Base-by-base conservation (phyloP, 805 yeast species). In the Candida ovalis region DNA sequence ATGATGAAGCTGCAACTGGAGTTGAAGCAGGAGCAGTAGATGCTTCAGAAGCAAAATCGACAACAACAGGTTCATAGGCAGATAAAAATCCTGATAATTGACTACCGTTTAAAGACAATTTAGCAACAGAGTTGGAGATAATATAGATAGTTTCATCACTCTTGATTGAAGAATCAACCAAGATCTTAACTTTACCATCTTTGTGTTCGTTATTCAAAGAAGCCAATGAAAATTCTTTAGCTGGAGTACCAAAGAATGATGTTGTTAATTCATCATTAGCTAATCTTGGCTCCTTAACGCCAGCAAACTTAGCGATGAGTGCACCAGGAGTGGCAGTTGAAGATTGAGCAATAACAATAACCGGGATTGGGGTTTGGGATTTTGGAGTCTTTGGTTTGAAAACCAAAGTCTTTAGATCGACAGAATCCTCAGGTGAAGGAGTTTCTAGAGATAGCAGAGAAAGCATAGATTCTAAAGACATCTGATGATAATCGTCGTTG, bases 381-480 rank as follows among this genome's bases (percentile, higher is more conserved):
- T 89, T 89, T 33, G 96, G 84, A 42, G 96, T 88, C 71, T 89
- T 89, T 59, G 96, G 96, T 71, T 89, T 89, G 79, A 89, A 89
- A 24, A 89, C 90, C 52, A 89, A 73, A 4, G 91, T 78, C 68
- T 89, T 89, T 52, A 88, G 77, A 25, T 82, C 72, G 24, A 72
- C 52, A 2, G 85, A 75, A 35, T 74, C 71, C 41, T 74, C 83
- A 42, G 77, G 66, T 17, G 75, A 59, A 40, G 77, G 83, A 38
- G 78, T 74, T 35, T 79, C 75, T 56, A 85, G 68, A 38, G 90
- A 83, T 52, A 86, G 72, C 42, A 82, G 76, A 40, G 88, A 81
- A 56, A 86, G 77, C 21, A 84, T 70, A 60, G 83, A 80, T 72
- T 81, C 88, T 55, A 84, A 74, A 42, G 88, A 80, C 89, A 84